These are phyloP conservation scores for Metroxylon sagu DNA, from an alignment of 176 grass and related monocot species.

Conservation along the genomic window DNA sequence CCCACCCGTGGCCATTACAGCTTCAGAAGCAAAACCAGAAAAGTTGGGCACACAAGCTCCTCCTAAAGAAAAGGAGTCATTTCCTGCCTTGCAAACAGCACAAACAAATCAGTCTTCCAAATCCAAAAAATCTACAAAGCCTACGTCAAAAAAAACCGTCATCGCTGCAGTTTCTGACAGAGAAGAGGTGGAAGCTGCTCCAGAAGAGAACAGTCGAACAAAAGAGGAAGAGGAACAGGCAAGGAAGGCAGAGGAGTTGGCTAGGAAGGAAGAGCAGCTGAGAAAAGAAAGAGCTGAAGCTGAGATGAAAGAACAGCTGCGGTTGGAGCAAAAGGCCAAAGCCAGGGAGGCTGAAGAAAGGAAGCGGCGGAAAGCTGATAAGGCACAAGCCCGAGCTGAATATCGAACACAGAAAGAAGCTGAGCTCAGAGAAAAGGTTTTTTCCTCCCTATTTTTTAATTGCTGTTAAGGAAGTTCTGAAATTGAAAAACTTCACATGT, in stretches of 20 bases:
- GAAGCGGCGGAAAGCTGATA: constrained; percentile 60
- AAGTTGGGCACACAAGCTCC: constrained; percentile 16
- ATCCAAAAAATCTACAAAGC: constrained; percentile 30
- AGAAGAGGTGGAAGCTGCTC: constrained; percentile 31
- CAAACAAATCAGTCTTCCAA: constrained; percentile 30
- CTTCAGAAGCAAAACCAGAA: constrained; percentile 26
- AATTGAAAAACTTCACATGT: background rate
- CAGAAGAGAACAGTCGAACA: constrained; percentile 26
- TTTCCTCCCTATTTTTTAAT: constrained; percentile 1
- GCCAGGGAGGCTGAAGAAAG: constrained; percentile 88
- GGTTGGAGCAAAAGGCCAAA: constrained; percentile 76
- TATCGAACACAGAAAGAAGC: constrained; percentile 64
- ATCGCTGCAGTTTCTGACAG: constrained; percentile 7
- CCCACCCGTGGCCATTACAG: background rate
- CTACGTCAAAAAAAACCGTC: constrained; percentile 19
- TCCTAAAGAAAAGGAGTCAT: constrained; percentile 24
- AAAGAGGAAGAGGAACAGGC: constrained; percentile 33
- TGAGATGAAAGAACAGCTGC: constrained; percentile 43
- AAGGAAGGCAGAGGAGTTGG: constrained; percentile 39
- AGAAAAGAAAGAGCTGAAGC: constrained; percentile 40
- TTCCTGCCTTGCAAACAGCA: constrained; percentile 32
- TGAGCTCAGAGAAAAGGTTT: constrained; percentile 62
- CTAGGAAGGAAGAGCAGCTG: constrained; percentile 39
- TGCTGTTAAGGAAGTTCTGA: constrained; percentile 5
- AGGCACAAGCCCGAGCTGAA: constrained; percentile 55